A percentile compares a stretch with the other conserved stretches of the same genome.
Conservation (phyloP, 257 asterid species). For the Nemophila menziesii region DNA sequence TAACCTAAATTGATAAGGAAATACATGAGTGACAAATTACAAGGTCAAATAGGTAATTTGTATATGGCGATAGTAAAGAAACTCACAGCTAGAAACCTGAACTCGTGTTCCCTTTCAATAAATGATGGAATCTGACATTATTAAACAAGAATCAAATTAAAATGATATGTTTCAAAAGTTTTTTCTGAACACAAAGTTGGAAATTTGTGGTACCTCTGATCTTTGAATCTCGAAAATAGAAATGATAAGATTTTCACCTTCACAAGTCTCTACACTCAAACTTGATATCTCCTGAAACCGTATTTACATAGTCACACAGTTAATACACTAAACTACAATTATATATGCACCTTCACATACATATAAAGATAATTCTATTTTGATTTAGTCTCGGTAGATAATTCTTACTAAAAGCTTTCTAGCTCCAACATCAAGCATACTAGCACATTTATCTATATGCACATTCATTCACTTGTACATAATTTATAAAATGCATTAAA, state of each 20-base stretch:
- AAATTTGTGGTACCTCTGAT: constrained; percentile 56
- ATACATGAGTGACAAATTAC: background rate
- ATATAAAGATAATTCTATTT: too few relatives aligned
- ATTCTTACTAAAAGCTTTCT: too few relatives aligned
- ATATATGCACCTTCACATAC: background rate
- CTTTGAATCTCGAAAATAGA: constrained; percentile 76
- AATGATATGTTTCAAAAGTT: background rate
- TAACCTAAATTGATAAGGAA: constrained; percentile 37
- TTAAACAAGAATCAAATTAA: constrained; percentile 17
- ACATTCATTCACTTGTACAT: background rate
- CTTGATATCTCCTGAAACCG: constrained; percentile 78
- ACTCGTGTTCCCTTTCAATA: constrained; percentile 95
- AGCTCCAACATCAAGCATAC: too few relatives aligned
- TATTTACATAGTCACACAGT: background rate
- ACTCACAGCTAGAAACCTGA: constrained; percentile 88
- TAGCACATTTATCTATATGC: background rate
- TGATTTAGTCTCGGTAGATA: too few relatives aligned
- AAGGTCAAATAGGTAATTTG: background rate
- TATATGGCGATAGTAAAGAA: background rate
- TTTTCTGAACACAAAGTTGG: constrained; percentile 7
- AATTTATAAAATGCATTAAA: background rate
- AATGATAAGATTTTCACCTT: constrained; percentile 58
- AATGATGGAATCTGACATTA: constrained; percentile 68
- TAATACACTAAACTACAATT: background rate
- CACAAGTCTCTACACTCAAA: constrained; percentile 87